Conservation (phyloP, 495 filamentous ascomycete genomes). For the Hypoxylon subgilvum region DNA sequence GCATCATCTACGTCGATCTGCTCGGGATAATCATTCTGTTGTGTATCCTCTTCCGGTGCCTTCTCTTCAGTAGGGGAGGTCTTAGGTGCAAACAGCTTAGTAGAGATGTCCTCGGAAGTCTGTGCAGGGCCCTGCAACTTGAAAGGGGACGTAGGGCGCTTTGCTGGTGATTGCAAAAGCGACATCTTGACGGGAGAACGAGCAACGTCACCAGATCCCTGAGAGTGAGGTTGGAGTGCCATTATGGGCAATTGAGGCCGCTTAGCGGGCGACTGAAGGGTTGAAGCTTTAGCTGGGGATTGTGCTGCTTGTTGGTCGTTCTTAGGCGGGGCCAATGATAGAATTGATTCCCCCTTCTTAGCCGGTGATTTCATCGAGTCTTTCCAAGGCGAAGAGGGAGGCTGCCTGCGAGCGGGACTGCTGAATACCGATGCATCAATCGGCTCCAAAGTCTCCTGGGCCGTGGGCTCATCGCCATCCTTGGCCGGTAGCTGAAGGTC, state of each 20-base stretch:
- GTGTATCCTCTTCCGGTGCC: conserved; percentile 9
- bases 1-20: conserved; percentile 26
- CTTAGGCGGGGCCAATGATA: conserved; percentile 53
- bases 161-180: conserved; percentile 33
- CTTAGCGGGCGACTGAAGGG: conserved; percentile 58
- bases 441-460: conserved; percentile 22
- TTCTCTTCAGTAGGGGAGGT: conserved; percentile 15
- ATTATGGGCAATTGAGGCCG: conserved; percentile 52
- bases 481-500: conserved; percentile 22
- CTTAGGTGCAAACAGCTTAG: conserved; percentile 16
- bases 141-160: conserved; percentile 38
- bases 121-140: conserved; percentile 24
- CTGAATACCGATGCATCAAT: conserved; percentile 42
- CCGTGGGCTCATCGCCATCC: conserved; percentile 33
- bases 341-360: conserved; percentile 57
- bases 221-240: conserved; percentile 35
- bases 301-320: conserved; percentile 38
- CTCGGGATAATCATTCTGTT: conserved; percentile 3
- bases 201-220: conserved; percentile 17
- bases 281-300: conserved; percentile 47
- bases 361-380: conserved; percentile 55
- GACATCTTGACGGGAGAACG: conserved; percentile 38
- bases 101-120: not conserved
- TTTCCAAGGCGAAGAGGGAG: conserved; percentile 55
- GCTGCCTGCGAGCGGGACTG: conserved; percentile 57